A percentile compares a stretch with the other conserved stretches of the same genome.
Conservation (phyloP, 139 green algal species). For the Chlamydomonas schloesseri region DNA sequence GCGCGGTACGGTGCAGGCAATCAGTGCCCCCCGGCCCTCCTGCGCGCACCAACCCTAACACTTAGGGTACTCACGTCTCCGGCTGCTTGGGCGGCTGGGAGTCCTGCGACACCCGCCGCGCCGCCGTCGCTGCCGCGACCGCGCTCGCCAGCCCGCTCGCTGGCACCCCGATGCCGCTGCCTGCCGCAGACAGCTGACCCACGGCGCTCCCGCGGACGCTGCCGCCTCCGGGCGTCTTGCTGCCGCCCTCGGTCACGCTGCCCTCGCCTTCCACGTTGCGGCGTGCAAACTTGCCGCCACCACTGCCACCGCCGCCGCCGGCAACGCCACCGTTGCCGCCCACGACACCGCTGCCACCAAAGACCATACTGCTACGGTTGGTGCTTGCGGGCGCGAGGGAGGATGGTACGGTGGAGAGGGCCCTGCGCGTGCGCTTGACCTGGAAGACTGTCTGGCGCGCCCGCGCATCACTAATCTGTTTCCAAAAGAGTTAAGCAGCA, state of each 20-base stretch:
- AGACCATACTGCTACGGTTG: neutral
- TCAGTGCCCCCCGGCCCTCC: too few species aligned
- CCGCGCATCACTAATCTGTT: constrained; percentile 20
- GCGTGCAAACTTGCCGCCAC: too few species aligned
- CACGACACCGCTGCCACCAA: neutral
- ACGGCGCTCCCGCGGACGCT: neutral
- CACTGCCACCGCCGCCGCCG: neutral
- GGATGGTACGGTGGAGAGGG: neutral
- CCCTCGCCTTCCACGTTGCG: too few species aligned
- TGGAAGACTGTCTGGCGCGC: neutral
- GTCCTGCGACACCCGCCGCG: neutral
- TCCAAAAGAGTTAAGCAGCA: too few species aligned
- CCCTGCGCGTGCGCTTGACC: neutral
- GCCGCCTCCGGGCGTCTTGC: neutral
- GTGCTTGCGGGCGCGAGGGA: neutral
- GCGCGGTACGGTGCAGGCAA: too few species aligned
- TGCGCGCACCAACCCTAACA: too few species aligned
- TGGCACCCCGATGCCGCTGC: too few species aligned
- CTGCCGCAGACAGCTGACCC: too few species aligned
- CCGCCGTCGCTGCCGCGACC: neutral
- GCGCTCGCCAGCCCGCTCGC: too few species aligned
- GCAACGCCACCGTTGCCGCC: neutral
- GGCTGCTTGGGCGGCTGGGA: too few species aligned
- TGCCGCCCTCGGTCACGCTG: neutral
- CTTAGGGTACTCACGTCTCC: too few species aligned